Evolutionary conservation across 106 monocot genomes (phyloP), one percentile per base, ranked within the genome.

Genomic region (Phalaenopsis equestris): DNA sequence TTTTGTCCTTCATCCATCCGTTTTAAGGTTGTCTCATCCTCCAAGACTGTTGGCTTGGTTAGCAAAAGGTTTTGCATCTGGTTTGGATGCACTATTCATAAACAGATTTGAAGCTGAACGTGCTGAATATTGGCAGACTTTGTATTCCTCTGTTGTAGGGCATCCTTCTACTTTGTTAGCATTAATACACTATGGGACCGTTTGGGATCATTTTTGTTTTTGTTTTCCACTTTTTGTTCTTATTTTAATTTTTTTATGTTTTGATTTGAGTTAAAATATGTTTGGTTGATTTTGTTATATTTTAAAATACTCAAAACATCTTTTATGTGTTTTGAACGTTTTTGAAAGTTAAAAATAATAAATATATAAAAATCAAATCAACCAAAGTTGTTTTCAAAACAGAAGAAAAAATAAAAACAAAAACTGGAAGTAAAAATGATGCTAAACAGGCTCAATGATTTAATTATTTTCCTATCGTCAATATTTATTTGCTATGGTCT

Each of bases 1-100:
- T 41, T 91, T 95, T 84, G 73, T 88, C 48, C 84, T 89, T 75
- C 86, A 90, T 79, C 87, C 88, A 67, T 82, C 81, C 80, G 86
- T 88, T 30, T 55, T 87, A 18, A 91, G 84, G 76, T 84, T 82
- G 75, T 76, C 90, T 3, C 80, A 88, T 36, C 91, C 93, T 67
- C 90, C 87, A 76, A 86, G 88, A 82, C 64, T 88, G 75, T n/a
- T 93, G 41, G 82, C 90, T 56, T 93, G 93, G 96, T 87, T 90
- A 87, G 86, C 90, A 65, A 91, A 81, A 78, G 86, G 79, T 41
- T 5, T 96, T 79, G 87, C 91, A 47, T 91, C 89, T 77, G 84
- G 93, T 21, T 72, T 96, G 7, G 91, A 96, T 72, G 83, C 87
- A 57, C 82, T 96, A 21, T 96, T 91, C 78, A 78, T 87, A 5